These are phyloP conservation scores for Aspergillus glaucus DNA, from an alignment of 2,329 filamentous ascomycete species.

Conservation along the genomic window DNA sequence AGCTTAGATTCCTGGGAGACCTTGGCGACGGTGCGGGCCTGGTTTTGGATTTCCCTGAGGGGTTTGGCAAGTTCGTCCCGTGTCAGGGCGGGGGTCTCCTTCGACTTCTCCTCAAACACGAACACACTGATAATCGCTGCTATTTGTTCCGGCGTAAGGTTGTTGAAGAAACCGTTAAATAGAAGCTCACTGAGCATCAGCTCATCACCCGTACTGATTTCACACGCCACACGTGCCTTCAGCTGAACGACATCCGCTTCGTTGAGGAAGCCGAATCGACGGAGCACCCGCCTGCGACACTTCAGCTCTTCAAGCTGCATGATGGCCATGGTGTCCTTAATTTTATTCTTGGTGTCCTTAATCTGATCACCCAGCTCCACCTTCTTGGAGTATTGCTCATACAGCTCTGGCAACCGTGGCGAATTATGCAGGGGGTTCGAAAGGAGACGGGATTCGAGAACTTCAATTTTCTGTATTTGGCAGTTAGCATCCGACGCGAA, in stretches of 20 bases:
- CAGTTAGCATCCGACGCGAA: constrained; percentile 11
- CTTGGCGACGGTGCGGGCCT: constrained; percentile 84
- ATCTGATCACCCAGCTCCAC: constrained; percentile 69
- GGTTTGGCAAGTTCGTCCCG: constrained; percentile 77
- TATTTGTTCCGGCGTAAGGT: constrained; percentile 78
- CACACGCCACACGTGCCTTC: constrained; percentile 94
- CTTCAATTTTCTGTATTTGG: constrained; percentile 76
- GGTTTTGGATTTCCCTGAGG: constrained; percentile 76
- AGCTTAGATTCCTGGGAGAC: constrained; percentile 93
- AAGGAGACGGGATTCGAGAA: constrained; percentile 82
- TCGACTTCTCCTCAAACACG: constrained; percentile 94
- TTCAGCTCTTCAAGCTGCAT: constrained; percentile 95
- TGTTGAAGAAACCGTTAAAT: constrained; percentile 98
- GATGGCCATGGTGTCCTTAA: constrained; percentile 75
- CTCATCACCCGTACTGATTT: constrained; percentile 96
- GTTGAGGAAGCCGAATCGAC: constrained; percentile 91
- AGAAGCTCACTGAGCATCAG: constrained; percentile 86
- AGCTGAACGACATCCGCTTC: constrained; percentile 92
- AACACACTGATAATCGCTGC: constrained; percentile 86
- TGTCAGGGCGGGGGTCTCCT: constrained; percentile 63
- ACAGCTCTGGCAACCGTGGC: constrained; percentile 73
- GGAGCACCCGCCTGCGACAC: constrained; percentile 87
- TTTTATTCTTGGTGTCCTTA: constrained; percentile 82
- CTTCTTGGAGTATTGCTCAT: constrained; percentile 81
- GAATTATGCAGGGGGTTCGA: constrained; percentile 90